Evolutionary conservation across 2,329 filamentous ascomycete species (phyloP).

Genomic region (Cordyceps militaris): DNA sequence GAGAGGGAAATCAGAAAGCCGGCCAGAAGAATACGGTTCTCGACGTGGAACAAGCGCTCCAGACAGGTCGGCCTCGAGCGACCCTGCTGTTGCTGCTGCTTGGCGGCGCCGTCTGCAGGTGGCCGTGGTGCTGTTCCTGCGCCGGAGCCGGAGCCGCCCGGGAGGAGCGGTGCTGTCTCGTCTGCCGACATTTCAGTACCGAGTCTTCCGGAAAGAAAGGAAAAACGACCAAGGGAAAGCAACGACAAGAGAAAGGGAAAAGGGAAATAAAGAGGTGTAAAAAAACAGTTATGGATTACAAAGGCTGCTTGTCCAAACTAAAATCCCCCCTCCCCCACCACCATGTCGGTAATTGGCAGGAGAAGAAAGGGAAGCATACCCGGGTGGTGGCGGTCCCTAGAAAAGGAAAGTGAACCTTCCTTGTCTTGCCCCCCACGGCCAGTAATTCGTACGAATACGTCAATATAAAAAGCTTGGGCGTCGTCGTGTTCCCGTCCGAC

Average conservation of each 20-base stretch:
- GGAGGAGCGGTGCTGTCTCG: constrained; percentile 9
- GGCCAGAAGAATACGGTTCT: constrained; percentile 47
- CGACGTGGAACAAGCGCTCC: constrained; percentile 21
- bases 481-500: too few relatives aligned
- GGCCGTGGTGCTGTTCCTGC: background rate
- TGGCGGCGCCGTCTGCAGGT: background rate
- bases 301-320: too few relatives aligned
- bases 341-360: background rate
- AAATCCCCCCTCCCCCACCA: background rate
- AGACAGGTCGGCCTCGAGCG: constrained; percentile 17
- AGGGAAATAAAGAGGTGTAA: background rate
- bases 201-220: too few relatives aligned
- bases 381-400: background rate
- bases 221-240: background rate
- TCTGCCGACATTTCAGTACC: constrained; percentile 7
- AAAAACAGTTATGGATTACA: too few relatives aligned
- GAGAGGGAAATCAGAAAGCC: constrained; percentile 52
- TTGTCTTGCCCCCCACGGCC: background rate
- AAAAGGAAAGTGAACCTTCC: background rate
- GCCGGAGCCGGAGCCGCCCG: background rate
- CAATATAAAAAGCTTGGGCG: too few relatives aligned
- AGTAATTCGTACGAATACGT: too few relatives aligned
- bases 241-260: background rate
- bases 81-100: background rate
- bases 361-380: constrained; percentile 5